These are phyloP conservation scores for Carallia pectinifolia DNA, from an alignment of 345 rosid genomes.

Conservation along the genomic window DNA sequence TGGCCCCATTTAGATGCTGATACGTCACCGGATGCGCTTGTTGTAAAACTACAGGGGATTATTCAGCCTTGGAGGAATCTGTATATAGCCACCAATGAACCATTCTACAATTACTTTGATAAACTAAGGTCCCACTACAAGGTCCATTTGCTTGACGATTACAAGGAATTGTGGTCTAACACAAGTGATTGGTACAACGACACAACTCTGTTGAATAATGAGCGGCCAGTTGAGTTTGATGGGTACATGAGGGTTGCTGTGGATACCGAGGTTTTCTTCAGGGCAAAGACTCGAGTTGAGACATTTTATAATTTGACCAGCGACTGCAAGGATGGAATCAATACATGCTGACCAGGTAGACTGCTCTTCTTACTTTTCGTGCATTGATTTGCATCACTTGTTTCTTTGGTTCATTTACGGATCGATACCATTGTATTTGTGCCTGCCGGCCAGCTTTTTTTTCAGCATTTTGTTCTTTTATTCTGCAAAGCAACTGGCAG, in stretches of 20 bases:
- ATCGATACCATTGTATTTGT: conserved; percentile 17
- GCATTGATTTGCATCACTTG: conserved; percentile 14
- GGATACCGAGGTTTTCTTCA: conserved; percentile 81
- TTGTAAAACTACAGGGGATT: conserved; percentile 53
- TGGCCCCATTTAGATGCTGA: conserved; percentile 90
- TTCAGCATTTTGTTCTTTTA: conserved; percentile 18
- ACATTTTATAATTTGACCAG: conserved; percentile 82
- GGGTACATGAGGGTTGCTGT: conserved; percentile 97
- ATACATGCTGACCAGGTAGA: conserved; percentile 66
- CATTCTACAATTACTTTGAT: conserved; percentile 81
- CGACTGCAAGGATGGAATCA: conserved; percentile 91
- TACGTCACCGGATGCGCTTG: conserved; percentile 75
- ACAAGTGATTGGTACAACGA: conserved; percentile 91
- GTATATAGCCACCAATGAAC: conserved; percentile 82
- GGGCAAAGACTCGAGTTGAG: conserved; percentile 75
- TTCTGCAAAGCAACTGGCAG: conserved; percentile 10
- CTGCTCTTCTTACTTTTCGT: conserved; percentile 3
- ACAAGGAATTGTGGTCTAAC: conserved; percentile 70
- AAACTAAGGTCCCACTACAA: conserved; percentile 83
- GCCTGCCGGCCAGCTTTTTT: conserved; percentile 14
- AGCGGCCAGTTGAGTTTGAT: conserved; percentile 74
- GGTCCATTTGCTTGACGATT: conserved; percentile 85
- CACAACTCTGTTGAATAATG: conserved; percentile 59
- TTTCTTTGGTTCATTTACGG: conserved; percentile 18
- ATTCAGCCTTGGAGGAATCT: conserved; percentile 76